Evolutionary conservation across 2,329 filamentous ascomycete species (phyloP).

Genomic region (Coniella vitis): DNA sequence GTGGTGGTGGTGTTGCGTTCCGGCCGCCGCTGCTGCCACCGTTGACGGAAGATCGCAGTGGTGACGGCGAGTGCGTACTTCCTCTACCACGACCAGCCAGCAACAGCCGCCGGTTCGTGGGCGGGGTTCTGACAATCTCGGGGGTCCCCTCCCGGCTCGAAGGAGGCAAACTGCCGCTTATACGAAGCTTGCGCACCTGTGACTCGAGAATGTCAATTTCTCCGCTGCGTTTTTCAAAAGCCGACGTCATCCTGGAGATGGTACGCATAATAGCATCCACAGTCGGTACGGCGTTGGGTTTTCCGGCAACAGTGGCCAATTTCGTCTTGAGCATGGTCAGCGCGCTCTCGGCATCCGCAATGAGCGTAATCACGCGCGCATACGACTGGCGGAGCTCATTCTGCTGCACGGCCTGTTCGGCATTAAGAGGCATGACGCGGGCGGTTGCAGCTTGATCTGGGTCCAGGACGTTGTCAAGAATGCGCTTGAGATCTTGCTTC

Average conservation of each 20-base stretch:
- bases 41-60: conserved; percentile 28
- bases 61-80: conserved; percentile 30
- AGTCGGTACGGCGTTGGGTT: conserved; percentile 58
- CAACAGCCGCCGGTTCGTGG: conserved; percentile 26
- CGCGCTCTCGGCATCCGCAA: conserved; percentile 74
- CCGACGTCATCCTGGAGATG: conserved; percentile 83
- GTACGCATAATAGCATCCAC: conserved; percentile 90
- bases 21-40: conserved; percentile 22
- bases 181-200: conserved; percentile 58
- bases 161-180: conserved; percentile 20
- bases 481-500: conserved; percentile 70
- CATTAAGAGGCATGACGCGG: conserved; percentile 67
- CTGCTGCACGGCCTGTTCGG: conserved; percentile 78
- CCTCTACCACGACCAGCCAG: conserved; percentile 28
- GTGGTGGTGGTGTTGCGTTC: conserved; percentile 37
- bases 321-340: conserved; percentile 73
- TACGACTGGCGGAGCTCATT: conserved; percentile 74
- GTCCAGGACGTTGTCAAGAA: conserved; percentile 64
- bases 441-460: conserved; percentile 58
- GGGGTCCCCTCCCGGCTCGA: conserved; percentile 35
- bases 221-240: conserved; percentile 85
- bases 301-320: conserved; percentile 53
- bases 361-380: conserved; percentile 62
- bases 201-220: conserved; percentile 87
- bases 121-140: conserved; percentile 33